phyloP scores from a whole-genome alignment of 345 rosid genomes.

The Carallia brachiata region DNA sequence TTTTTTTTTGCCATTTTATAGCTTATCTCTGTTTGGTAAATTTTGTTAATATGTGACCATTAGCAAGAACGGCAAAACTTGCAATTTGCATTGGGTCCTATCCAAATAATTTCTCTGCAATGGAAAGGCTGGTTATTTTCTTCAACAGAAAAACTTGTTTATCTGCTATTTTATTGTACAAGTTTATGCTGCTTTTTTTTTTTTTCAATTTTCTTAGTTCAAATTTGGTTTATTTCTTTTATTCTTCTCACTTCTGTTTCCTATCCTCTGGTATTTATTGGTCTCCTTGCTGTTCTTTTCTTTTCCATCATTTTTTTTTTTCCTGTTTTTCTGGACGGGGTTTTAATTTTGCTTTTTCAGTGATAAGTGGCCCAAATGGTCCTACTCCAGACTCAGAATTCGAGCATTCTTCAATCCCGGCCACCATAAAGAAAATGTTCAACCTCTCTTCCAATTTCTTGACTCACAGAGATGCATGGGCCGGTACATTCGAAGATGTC shows the following conservation, averaged over 20 bases:
- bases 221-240: no score
- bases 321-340: background rate
- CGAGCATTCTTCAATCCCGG: constrained; percentile 95
- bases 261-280: background rate
- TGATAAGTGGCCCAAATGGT: constrained; percentile 62
- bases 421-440: constrained; percentile 91
- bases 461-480: constrained; percentile 98
- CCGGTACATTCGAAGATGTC: constrained; percentile 82
- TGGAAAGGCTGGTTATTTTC: no score
- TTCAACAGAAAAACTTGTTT: no score
- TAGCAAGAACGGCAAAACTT: no score
- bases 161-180: background rate
- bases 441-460: constrained; percentile 79
- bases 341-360: constrained; percentile 30
- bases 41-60: no score
- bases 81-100: no score
- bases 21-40: no score
- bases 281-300: background rate
- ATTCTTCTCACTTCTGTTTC: no score
- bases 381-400: constrained; percentile 75
- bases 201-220: background rate
- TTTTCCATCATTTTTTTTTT: background rate
- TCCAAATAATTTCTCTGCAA: no score
- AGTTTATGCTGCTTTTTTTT: background rate
- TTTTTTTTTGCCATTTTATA: background rate